Percentiles rank a stretch among this genome's conserved stretches.
These are phyloP conservation scores for Blakeslea trispora DNA, from an alignment of 371 early-diverging fungal species.

Conservation along the genomic window DNA sequence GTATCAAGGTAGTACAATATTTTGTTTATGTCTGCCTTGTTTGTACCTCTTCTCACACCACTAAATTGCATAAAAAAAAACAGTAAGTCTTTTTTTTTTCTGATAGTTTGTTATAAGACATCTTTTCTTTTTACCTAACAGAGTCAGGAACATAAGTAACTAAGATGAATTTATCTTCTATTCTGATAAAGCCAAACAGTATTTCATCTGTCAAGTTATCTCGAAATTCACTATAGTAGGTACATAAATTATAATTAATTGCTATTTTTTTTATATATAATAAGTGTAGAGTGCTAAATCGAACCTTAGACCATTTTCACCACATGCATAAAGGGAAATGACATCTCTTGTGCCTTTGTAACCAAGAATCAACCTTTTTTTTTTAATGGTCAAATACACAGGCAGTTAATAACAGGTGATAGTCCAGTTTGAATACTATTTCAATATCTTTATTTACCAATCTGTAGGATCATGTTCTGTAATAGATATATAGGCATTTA, in stretches of 20 bases:
- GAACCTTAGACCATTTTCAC: conserved; percentile 58
- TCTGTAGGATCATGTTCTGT: conserved; percentile 53
- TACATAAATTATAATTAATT: neutral
- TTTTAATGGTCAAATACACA: neutral
- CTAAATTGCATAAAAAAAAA: conserved; percentile 30
- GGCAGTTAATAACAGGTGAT: too few species aligned
- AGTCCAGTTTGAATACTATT: too few species aligned
- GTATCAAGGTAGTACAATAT: neutral
- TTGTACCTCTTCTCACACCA: conserved; percentile 68
- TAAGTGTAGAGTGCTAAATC: neutral
- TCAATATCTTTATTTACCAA: too few species aligned
- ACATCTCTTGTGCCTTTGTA: conserved; percentile 71
- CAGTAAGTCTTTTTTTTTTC: conserved; percentile 2
- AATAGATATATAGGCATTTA: conserved; percentile 64
- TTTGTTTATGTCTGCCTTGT: too few species aligned
- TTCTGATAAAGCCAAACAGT: conserved; percentile 63
- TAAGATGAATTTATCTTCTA: conserved; percentile 64
- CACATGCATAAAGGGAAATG: conserved; percentile 65
- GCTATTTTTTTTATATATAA: too few species aligned
- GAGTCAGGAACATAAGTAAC: conserved; percentile 69
- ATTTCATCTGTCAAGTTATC: conserved; percentile 64
- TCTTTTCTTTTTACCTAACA: conserved; percentile 56
- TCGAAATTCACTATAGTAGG: conserved; percentile 51
- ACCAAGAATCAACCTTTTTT: conserved; percentile 67
- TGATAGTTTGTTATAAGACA: too few species aligned